phyloP scores from a whole-genome alignment of 352 stramenopile genomes.

The Sclerospora graminicola region DNA sequence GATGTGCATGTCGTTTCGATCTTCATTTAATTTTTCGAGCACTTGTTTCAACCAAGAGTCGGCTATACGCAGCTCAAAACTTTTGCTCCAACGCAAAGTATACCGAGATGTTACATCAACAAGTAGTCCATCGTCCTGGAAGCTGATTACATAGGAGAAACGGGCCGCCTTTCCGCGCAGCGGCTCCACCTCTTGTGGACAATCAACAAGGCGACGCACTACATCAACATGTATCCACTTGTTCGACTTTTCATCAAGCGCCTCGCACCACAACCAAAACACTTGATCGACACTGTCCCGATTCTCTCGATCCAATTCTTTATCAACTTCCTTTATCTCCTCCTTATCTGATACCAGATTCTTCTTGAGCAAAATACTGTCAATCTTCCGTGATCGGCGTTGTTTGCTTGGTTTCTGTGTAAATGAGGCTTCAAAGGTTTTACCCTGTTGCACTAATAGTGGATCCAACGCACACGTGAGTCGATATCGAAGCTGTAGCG shows the following conservation, averaged over 20 bases:
- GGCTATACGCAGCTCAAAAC: conserved; percentile 32
- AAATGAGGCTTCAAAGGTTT: conserved; percentile 32
- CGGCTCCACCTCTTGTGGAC: conserved; percentile 36
- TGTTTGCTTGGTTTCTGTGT: conserved; percentile 16
- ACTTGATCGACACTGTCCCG: conserved; percentile 3
- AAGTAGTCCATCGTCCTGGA: conserved; percentile 36
- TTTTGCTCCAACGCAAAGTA: conserved; percentile 53
- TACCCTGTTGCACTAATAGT: conserved; percentile 32
- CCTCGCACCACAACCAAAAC: conserved; percentile 59
- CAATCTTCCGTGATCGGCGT: conserved; percentile 8
- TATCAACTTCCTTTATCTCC: conserved; percentile 6
- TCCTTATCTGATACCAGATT: conserved; percentile 3
- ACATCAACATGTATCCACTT: conserved; percentile 58
- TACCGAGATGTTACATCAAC: conserved; percentile 65
- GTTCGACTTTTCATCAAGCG: conserved; percentile 36
- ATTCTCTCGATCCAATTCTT: conserved; percentile 4
- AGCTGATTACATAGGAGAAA: conserved; percentile 54
- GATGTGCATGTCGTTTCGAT: background rate
- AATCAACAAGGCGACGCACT: conserved; percentile 31
- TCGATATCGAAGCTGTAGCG: conserved; percentile 39
- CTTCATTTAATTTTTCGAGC: conserved; percentile 33
- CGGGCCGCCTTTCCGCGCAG: conserved; percentile 33
- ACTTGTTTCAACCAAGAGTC: conserved; percentile 39
- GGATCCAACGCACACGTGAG: conserved; percentile 42
- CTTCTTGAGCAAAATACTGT: conserved; percentile 6